These are phyloP conservation scores for Adiantum capillusveneris DNA, from an alignment of 75 land plant species.

Conservation along the genomic window DNA sequence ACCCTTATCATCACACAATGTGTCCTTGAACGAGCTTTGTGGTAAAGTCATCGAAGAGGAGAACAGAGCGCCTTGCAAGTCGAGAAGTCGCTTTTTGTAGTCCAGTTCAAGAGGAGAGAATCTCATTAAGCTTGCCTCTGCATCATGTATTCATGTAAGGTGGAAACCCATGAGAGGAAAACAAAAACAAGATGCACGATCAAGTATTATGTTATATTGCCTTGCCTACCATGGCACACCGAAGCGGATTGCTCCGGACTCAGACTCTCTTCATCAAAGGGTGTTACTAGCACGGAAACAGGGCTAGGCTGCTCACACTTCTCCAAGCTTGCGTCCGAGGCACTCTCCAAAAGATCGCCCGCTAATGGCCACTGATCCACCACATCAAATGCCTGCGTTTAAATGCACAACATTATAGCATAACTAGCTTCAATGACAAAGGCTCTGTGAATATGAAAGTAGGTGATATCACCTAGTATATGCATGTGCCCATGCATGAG, in stretches of 20 bases:
- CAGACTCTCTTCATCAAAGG: background rate
- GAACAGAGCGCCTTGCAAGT: background rate
- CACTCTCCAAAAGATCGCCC: background rate
- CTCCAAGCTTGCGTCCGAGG: background rate
- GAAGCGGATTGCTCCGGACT: background rate
- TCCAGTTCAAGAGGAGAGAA: background rate
- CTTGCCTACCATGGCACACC: background rate
- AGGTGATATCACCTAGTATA: too few relatives aligned
- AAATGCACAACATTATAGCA: too few relatives aligned
- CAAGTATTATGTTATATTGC: background rate
- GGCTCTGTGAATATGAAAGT: too few relatives aligned
- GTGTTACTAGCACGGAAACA: background rate
- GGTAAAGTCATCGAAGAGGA: too few relatives aligned
- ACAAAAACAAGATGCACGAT: background rate
- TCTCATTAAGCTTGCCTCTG: background rate
- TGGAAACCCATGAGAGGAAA: background rate
- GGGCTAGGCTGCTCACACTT: slow-evolving; percentile 7
- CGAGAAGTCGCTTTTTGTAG: background rate
- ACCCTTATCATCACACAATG: background rate
- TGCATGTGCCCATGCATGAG: too few relatives aligned
- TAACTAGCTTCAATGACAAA: too few relatives aligned
- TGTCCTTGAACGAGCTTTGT: background rate
- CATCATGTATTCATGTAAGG: too few relatives aligned
- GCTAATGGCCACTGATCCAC: background rate
- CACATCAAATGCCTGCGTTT: too few relatives aligned